These are phyloP conservation scores for Rickenella mellea DNA, from an alignment of 768 basidiomycete species.

Conservation along the genomic window DNA sequence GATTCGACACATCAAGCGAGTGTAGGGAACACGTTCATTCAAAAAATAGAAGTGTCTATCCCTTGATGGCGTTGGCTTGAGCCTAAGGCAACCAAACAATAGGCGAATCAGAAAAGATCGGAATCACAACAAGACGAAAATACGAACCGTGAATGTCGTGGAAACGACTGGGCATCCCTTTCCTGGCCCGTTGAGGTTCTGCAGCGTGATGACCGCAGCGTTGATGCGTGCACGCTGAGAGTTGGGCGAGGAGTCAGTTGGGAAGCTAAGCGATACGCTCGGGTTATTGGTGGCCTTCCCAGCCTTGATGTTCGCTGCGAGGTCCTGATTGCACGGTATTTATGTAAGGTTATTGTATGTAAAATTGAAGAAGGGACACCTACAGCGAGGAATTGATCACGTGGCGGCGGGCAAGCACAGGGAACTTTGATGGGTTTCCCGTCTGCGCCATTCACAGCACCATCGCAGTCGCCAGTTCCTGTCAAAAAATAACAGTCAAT, in stretches of 20 bases:
- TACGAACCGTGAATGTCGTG: slow-evolving; percentile 16
- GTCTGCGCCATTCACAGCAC: slow-evolving; percentile 19
- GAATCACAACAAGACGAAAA: no score
- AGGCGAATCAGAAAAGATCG: no score
- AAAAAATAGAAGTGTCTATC: no score
- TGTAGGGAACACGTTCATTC: no score
- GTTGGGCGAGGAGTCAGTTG: slow-evolving; percentile 10
- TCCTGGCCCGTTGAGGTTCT: slow-evolving; percentile 19
- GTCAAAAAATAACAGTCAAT: no score
- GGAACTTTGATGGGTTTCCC: slow-evolving; percentile 14
- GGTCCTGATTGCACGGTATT: slow-evolving; percentile 1
- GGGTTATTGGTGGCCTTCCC: slow-evolving; percentile 18
- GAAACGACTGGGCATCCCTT: slow-evolving; percentile 15
- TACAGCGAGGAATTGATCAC: slow-evolving; percentile 4
- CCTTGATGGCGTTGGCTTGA: no score
- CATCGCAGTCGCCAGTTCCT: slow-evolving; percentile 30
- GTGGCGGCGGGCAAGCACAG: slow-evolving; percentile 13
- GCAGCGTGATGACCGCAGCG: slow-evolving; percentile 16
- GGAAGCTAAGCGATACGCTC: slow-evolving; percentile 15
- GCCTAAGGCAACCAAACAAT: no score
- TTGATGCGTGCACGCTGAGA: slow-evolving; percentile 13
- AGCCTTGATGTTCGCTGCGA: slow-evolving; percentile 15
- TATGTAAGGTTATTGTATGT: neutral
- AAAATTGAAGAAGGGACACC: neutral
- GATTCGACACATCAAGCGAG: no score